phyloP scores from a whole-genome alignment of 345 rosid genomes.

The Camelina laxa region DNA sequence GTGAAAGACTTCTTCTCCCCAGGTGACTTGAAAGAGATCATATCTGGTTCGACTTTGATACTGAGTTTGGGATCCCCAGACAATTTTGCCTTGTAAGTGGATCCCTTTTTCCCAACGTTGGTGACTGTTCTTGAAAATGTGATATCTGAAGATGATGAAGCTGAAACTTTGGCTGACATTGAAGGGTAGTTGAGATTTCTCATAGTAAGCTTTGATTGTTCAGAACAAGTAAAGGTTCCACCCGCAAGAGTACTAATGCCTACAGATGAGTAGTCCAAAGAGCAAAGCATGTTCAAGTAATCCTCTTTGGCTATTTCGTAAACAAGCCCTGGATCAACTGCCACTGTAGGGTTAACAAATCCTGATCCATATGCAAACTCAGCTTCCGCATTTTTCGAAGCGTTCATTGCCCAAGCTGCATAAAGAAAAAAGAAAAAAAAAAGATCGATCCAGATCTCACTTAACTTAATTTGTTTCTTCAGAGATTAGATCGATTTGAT shows the following conservation, averaged over 20 bases:
- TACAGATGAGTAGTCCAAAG: slow-evolving; percentile 26
- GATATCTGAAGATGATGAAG: slow-evolving; percentile 23
- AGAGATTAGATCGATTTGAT: not conserved
- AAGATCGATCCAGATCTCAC: not conserved
- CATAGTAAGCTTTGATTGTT: slow-evolving; percentile 5
- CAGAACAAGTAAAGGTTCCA: slow-evolving; percentile 42
- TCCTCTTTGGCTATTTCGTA: slow-evolving; percentile 33
- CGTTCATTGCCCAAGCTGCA: slow-evolving; percentile 48
- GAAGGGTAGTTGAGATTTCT: slow-evolving; percentile 54
- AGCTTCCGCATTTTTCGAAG: slow-evolving; percentile 34
- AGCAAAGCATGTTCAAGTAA: slow-evolving; percentile 53
- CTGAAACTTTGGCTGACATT: slow-evolving; percentile 36
- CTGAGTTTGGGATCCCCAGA: slow-evolving; percentile 12
- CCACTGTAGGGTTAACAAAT: too few species aligned
- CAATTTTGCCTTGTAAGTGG: too few species aligned
- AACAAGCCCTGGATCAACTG: too few species aligned
- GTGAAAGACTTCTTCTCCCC: slow-evolving; percentile 40
- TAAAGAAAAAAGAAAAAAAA: not conserved
- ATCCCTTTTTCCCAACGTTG: slow-evolving; percentile 40
- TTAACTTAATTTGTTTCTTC: not conserved
- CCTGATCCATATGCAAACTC: slow-evolving; percentile 58
- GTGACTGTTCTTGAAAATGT: slow-evolving; percentile 48
- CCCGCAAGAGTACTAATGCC: slow-evolving; percentile 32
- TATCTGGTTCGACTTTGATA: slow-evolving; percentile 36
- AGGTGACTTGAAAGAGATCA: slow-evolving; percentile 28